Percentiles rank a stretch among this genome's conserved stretches.
These are phyloP conservation scores for Acacia confusa DNA, from an alignment of 306 rosid species.

Conservation along the genomic window DNA sequence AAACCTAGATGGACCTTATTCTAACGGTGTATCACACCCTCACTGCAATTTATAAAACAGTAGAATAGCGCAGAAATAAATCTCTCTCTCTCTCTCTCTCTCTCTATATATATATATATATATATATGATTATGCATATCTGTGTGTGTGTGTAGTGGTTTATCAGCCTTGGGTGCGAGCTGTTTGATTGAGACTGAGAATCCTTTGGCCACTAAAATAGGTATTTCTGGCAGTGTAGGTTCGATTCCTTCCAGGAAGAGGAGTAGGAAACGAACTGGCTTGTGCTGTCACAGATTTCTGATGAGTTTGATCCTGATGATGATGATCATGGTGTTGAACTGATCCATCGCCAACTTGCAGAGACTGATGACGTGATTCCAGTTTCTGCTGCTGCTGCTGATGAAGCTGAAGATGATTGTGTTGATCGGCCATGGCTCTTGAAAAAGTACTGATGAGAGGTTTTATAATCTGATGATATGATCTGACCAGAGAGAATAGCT, in stretches of 20 bases:
- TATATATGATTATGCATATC: background rate
- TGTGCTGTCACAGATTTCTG: background rate
- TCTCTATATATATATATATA: no score
- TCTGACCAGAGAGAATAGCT: background rate
- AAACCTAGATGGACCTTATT: background rate
- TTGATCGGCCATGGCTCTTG: background rate
- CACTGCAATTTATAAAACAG: background rate
- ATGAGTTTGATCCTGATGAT: background rate
- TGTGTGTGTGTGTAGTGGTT: background rate
- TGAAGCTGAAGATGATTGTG: background rate
- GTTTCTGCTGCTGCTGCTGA: background rate
- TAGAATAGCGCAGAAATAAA: background rate
- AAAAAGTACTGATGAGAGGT: background rate
- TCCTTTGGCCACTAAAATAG: background rate
- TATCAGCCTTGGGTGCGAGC: background rate
- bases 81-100: no score
- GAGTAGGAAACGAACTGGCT: background rate
- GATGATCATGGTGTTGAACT: background rate
- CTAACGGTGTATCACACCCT: background rate
- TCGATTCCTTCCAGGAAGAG: constrained; percentile 12
- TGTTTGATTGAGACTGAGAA: background rate
- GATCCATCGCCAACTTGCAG: no score
- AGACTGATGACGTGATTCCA: background rate
- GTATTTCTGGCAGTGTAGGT: background rate
- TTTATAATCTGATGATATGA: background rate